These are phyloP conservation scores for Pseudocercospora cruenta DNA, from an alignment of 2,329 filamentous ascomycete genomes.

Conservation along the genomic window DNA sequence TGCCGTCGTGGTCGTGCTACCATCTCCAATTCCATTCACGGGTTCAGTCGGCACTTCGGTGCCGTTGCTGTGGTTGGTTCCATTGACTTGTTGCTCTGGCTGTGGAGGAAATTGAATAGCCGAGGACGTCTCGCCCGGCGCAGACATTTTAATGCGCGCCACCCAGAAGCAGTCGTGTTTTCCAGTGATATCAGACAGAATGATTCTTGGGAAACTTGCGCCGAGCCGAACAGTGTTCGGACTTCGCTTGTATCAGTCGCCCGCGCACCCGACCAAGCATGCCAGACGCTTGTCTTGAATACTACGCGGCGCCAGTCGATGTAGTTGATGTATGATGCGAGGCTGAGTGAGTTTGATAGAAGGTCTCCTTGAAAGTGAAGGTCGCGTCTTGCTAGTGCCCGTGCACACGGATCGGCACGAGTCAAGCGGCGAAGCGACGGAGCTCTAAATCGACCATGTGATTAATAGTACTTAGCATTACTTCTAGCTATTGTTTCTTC, in stretches of 20 bases:
- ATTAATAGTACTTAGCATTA: too few relatives aligned
- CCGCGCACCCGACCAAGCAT: neutral
- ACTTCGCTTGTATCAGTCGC: neutral
- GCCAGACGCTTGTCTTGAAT: neutral
- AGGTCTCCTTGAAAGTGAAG: neutral
- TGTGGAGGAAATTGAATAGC: constrained; percentile 3
- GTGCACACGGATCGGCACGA: constrained; percentile 6
- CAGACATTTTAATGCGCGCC: constrained; percentile 9
- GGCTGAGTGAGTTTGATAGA: neutral
- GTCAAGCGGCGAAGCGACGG: neutral
- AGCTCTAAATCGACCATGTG: too few relatives aligned
- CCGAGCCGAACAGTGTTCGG: neutral
- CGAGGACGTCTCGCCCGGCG: constrained; percentile 5
- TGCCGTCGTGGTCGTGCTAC: constrained; percentile 28
- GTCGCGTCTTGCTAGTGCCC: neutral
- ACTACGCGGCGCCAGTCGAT: neutral
- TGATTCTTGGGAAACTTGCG: neutral
- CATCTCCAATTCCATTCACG: constrained; percentile 24
- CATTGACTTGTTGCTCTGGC: constrained; percentile 12
- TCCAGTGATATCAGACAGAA: neutral
- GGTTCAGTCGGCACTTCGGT: constrained; percentile 11
- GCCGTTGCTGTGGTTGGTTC: constrained; percentile 17
- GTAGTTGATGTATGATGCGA: neutral
- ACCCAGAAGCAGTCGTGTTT: neutral
- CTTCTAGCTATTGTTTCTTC: too few relatives aligned